phyloP scores from a whole-genome alignment of 2,329 filamentous ascomycete species.

The Chrysoporthe puriensis region DNA sequence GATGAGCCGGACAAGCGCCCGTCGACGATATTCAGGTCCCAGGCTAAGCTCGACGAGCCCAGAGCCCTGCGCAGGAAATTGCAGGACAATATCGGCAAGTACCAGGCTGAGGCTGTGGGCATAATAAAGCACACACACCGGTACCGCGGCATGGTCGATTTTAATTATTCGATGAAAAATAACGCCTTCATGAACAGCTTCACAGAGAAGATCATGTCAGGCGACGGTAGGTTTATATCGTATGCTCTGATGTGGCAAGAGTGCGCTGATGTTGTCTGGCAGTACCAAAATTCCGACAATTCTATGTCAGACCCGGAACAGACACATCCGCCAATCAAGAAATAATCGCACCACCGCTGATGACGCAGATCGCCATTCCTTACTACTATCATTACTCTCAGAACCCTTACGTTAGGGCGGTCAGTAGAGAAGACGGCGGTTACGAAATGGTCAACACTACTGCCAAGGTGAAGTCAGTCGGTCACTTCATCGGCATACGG shows the following conservation, averaged over 20 bases:
- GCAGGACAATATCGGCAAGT: slow-evolving; percentile 69
- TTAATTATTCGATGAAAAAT: slow-evolving; percentile 74
- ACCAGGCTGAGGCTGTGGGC: slow-evolving; percentile 72
- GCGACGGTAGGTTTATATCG: slow-evolving; percentile 59
- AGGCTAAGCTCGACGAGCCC: slow-evolving; percentile 54
- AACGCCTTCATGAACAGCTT: slow-evolving; percentile 74
- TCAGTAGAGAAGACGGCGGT: slow-evolving; percentile 57
- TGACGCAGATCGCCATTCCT: slow-evolving; percentile 73
- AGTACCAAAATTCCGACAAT: slow-evolving; percentile 61
- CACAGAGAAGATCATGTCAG: slow-evolving; percentile 70
- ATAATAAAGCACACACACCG: slow-evolving; percentile 80
- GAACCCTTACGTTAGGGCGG: slow-evolving; percentile 74
- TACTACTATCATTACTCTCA: slow-evolving; percentile 85
- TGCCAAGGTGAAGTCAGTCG: slow-evolving; percentile 58
- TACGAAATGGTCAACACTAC: slow-evolving; percentile 59
- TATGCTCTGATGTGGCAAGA: background rate
- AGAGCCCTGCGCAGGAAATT: slow-evolving; percentile 63
- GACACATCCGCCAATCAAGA: slow-evolving; percentile 65
- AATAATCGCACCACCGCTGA: slow-evolving; percentile 78
- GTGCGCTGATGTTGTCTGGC: slow-evolving; percentile 8
- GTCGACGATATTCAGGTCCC: slow-evolving; percentile 12
- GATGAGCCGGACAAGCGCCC: background rate
- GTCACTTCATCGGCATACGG: slow-evolving; percentile 63
- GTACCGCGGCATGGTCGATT: slow-evolving; percentile 84
- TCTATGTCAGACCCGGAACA: slow-evolving; percentile 67